Evolutionary conservation across 768 basidiomycete genomes (phyloP).

Genomic region (Serpula lacrymans): DNA sequence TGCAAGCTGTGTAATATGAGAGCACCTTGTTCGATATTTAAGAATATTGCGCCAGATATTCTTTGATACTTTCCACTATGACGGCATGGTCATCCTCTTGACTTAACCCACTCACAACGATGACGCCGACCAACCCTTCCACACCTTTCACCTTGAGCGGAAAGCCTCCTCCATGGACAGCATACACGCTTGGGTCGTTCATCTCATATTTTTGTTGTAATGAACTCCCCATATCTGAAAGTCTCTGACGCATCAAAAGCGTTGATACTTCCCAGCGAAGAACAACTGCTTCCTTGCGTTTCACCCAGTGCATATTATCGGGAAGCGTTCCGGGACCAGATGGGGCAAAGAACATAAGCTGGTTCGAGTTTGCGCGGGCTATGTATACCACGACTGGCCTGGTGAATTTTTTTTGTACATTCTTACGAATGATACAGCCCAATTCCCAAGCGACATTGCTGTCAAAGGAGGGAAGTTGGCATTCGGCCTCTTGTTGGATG

Average conservation of each 20-base stretch:
- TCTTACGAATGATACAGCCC: slow-evolving; percentile 22
- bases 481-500: slow-evolving; percentile 20
- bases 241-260: slow-evolving; percentile 18
- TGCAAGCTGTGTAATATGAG: too few relatives aligned
- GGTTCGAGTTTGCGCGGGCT: slow-evolving; percentile 23
- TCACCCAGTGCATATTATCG: slow-evolving; percentile 31
- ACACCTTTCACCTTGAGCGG: slow-evolving; percentile 30
- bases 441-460: slow-evolving; percentile 31
- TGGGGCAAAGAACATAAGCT: slow-evolving; percentile 28
- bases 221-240: slow-evolving; percentile 2
- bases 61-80: slow-evolving; percentile 25
- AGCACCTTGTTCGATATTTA: slow-evolving; percentile 1
- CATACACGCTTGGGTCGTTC: slow-evolving; percentile 25
- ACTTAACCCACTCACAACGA: slow-evolving; percentile 32
- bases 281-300: slow-evolving; percentile 29
- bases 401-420: slow-evolving; percentile 13
- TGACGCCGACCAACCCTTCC: slow-evolving; percentile 31
- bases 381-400: slow-evolving; percentile 26
- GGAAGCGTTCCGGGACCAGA: slow-evolving; percentile 25
- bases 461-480: slow-evolving; percentile 25
- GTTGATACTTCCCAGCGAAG: slow-evolving; percentile 29
- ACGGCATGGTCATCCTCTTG: slow-evolving; percentile 29
- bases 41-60: slow-evolving; percentile 16
- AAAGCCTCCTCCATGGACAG: slow-evolving; percentile 30
- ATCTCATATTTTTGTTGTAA: slow-evolving; percentile 18